phyloP scores from a whole-genome alignment of 2,329 filamentous ascomycete species.

The Verticillium nubilum region DNA sequence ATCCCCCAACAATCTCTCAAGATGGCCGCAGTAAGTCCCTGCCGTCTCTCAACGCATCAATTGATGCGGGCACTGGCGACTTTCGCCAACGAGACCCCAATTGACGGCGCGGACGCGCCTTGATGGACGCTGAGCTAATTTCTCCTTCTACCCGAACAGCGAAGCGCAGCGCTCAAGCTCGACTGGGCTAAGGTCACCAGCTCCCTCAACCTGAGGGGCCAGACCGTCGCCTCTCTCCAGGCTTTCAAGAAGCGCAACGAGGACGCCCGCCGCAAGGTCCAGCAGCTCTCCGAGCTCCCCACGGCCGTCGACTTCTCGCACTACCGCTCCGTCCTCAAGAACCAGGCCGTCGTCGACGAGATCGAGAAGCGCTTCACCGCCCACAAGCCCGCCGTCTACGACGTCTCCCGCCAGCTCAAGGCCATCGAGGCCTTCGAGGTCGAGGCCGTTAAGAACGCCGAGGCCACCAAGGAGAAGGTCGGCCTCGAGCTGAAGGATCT shows the following conservation, averaged over 20 bases:
- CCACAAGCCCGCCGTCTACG: slow-evolving; percentile 92
- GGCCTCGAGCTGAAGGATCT: slow-evolving; percentile 92
- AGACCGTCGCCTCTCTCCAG: slow-evolving; percentile 85
- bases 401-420: slow-evolving; percentile 91
- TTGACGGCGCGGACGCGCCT: slow-evolving; percentile 5
- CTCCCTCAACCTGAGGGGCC: slow-evolving; percentile 93
- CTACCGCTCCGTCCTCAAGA: slow-evolving; percentile 92
- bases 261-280: slow-evolving; percentile 91
- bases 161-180: slow-evolving; percentile 97
- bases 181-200: slow-evolving; percentile 95
- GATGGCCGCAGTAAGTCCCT: slow-evolving; percentile 63
- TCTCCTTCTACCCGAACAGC: slow-evolving; percentile 49
- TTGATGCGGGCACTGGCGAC: slow-evolving; percentile 13
- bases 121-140: slow-evolving; percentile 47
- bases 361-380: slow-evolving; percentile 91
- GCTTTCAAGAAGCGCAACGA: slow-evolving; percentile 99
- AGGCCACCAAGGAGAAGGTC: slow-evolving; percentile 94
- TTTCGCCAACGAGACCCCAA: slow-evolving; percentile 1
- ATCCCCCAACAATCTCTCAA: slow-evolving; percentile 44
- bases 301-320: slow-evolving; percentile 87
- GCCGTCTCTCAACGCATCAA: slow-evolving; percentile 8
- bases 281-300: slow-evolving; percentile 74
- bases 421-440: slow-evolving; percentile 97
- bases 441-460: slow-evolving; percentile 92
- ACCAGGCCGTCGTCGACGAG: slow-evolving; percentile 91